These are phyloP conservation scores for Lichtheimia hyalospora DNA, from an alignment of 371 early-diverging fungal species.

Conservation along the genomic window DNA sequence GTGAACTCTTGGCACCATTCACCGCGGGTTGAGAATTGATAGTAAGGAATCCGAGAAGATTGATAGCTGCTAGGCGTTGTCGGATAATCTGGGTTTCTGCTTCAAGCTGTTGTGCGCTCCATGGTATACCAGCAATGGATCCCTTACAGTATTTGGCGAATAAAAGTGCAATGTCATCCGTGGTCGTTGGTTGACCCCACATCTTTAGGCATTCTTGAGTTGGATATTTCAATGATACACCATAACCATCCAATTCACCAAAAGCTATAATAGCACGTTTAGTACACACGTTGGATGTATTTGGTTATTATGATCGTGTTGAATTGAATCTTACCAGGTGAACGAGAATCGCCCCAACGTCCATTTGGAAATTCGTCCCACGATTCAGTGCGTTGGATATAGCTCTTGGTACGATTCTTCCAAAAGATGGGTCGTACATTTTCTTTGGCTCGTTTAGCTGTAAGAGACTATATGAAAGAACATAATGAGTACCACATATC, in stretches of 20 bases:
- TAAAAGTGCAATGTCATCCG: conserved; percentile 67
- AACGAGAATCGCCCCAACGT: conserved; percentile 96
- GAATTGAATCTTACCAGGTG: conserved; percentile 50
- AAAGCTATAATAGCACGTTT: conserved; percentile 35
- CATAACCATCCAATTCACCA: conserved; percentile 93
- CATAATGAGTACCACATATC: not conserved
- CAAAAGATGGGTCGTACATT: conserved; percentile 98
- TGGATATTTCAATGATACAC: conserved; percentile 77
- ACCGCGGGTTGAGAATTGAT: conserved; percentile 97
- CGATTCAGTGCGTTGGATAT: conserved; percentile 89
- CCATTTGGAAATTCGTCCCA: conserved; percentile 99
- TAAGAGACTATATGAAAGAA: conserved; percentile 30
- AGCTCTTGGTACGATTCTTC: conserved; percentile 92
- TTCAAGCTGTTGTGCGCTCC: conserved; percentile 88
- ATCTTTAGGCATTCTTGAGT: conserved; percentile 60
- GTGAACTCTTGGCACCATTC: conserved; percentile 83
- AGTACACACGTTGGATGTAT: too few relatives aligned
- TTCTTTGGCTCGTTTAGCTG: conserved; percentile 86
- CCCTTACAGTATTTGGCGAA: conserved; percentile 87
- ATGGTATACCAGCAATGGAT: conserved; percentile 80
- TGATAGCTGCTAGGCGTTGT: conserved; percentile 69
- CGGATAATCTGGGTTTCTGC: conserved; percentile 84
- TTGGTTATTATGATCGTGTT: too few relatives aligned
- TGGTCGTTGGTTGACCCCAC: conserved; percentile 79
- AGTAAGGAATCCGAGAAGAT: conserved; percentile 84